Percentiles rank a stretch among this genome's conserved stretches.
Evolutionary conservation across 2,329 filamentous ascomycete species (phyloP).

Genomic region (Colletotrichum eremochloae): DNA sequence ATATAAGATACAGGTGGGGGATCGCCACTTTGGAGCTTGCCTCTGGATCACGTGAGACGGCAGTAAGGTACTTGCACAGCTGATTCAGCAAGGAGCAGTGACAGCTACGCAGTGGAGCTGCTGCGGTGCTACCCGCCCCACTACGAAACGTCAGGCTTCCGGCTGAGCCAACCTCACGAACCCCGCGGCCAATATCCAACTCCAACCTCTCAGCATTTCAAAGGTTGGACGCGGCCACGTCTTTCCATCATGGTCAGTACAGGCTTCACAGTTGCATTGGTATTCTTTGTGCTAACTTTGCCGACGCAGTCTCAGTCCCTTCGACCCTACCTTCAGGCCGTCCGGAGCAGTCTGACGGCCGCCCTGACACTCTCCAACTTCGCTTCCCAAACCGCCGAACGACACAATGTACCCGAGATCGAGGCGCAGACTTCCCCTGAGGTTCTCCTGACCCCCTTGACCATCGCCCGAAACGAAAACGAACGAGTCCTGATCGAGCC

Average conservation of each 20-base stretch:
- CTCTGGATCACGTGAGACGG: conserved; percentile 19
- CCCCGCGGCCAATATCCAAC: conserved; percentile 41
- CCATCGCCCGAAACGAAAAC: conserved; percentile 94
- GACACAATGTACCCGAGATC: conserved; percentile 98
- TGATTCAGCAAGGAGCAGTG: conserved; percentile 33
- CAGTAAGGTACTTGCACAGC: background rate
- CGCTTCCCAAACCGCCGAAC: conserved; percentile 94
- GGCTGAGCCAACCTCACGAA: conserved; percentile 46
- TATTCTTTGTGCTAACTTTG: conserved; percentile 44
- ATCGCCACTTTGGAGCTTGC: conserved; percentile 25
- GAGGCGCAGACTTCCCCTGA: conserved; percentile 94
- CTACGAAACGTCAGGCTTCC: conserved; percentile 51
- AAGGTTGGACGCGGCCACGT: conserved; percentile 39
- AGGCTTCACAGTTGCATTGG: background rate
- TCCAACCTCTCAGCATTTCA: conserved; percentile 30
- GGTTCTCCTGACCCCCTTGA: conserved; percentile 91
- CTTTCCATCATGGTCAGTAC: conserved; percentile 39
- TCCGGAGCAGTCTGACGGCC: conserved; percentile 92
- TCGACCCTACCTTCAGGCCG: conserved; percentile 95
- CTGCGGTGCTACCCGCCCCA: conserved; percentile 47
- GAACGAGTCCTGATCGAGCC: conserved; percentile 97
- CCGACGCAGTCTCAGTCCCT: conserved; percentile 87
- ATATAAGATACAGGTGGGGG: conserved; percentile 27
- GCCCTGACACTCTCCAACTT: conserved; percentile 97
- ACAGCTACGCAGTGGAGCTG: conserved; percentile 36